phyloP scores from a whole-genome alignment of 768 basidiomycete genomes.

The Phylloporus sp. region DNA sequence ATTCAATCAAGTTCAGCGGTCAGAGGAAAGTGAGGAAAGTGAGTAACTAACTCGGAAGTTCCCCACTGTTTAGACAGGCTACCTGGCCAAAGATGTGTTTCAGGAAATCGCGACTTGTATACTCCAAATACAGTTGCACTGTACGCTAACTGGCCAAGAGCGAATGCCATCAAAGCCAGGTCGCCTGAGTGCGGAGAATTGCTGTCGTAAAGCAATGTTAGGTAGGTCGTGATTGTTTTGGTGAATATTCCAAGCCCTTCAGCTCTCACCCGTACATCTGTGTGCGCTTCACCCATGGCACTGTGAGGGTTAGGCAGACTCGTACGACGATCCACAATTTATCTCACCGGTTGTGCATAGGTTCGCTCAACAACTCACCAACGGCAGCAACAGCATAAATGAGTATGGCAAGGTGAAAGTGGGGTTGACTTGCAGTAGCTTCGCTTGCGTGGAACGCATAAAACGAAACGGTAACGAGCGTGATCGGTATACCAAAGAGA shows the following conservation, averaged over 20 bases:
- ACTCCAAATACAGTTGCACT: conserved; percentile 49
- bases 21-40: not conserved
- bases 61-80: conserved; percentile 16
- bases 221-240: conserved; percentile 71
- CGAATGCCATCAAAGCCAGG: conserved; percentile 76
- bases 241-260: conserved; percentile 78
- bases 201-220: conserved; percentile 52
- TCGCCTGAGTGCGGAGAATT: conserved; percentile 30
- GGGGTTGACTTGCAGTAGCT: conserved; percentile 54
- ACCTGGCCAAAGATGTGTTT: conserved; percentile 31
- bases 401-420: conserved; percentile 57
- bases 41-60: conserved; percentile 16
- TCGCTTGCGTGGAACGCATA: conserved; percentile 53
- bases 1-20: not conserved
- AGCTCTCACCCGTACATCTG: conserved; percentile 70
- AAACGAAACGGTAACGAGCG: conserved; percentile 44
- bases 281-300: conserved; percentile 62
- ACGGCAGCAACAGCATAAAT: conserved; percentile 74
- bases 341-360: conserved; percentile 66
- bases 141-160: conserved; percentile 77
- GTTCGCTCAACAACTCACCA: conserved; percentile 77
- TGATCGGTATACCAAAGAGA: conserved; percentile 61
- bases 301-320: conserved; percentile 34
- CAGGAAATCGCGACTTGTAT: conserved; percentile 47
- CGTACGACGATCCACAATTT: not conserved